phyloP scores from a whole-genome alignment of 108 stramenopile species.

The Nitzschia palea region DNA sequence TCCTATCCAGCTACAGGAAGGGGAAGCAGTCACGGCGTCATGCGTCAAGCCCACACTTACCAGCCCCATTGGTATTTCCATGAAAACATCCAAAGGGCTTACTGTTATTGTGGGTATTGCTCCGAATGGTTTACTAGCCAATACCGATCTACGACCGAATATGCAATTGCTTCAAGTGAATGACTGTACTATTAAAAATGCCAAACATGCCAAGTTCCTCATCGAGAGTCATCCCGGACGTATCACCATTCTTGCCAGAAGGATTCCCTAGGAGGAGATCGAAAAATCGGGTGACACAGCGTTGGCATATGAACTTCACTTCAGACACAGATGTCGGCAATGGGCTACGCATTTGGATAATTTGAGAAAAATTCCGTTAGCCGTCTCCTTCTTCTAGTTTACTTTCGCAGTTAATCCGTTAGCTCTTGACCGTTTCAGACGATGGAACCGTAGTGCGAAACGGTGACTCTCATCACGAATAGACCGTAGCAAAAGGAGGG shows the following conservation, averaged over 20 bases:
- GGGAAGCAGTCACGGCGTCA: slow-evolving; percentile 1
- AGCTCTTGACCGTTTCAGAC: background rate
- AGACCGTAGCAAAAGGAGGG: slow-evolving; percentile 51
- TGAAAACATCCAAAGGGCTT: slow-evolving; percentile 19
- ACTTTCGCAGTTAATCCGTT: no score
- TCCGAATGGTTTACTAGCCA: slow-evolving; percentile 1
- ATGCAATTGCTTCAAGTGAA: slow-evolving; percentile 13
- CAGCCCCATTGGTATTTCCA: slow-evolving; percentile 14
- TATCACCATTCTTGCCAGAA: background rate
- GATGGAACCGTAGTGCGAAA: slow-evolving; percentile 43
- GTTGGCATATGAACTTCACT: no score
- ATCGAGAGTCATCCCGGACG: background rate
- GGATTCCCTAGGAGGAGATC: no score
- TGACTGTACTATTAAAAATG: background rate
- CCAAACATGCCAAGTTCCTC: slow-evolving; percentile 13
- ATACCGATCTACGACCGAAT: background rate
- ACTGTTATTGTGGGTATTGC: slow-evolving; percentile 2
- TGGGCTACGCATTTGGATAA: no score
- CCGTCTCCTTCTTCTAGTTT: no score
- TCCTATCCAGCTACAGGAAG: background rate
- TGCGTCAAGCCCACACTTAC: slow-evolving; percentile 3
- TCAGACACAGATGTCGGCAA: no score
- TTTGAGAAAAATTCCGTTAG: no score
- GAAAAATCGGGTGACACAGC: no score
- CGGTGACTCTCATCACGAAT: slow-evolving; percentile 74